Conservation (phyloP, 164 flowering plant species). For the Nymphaea colorata region DNA sequence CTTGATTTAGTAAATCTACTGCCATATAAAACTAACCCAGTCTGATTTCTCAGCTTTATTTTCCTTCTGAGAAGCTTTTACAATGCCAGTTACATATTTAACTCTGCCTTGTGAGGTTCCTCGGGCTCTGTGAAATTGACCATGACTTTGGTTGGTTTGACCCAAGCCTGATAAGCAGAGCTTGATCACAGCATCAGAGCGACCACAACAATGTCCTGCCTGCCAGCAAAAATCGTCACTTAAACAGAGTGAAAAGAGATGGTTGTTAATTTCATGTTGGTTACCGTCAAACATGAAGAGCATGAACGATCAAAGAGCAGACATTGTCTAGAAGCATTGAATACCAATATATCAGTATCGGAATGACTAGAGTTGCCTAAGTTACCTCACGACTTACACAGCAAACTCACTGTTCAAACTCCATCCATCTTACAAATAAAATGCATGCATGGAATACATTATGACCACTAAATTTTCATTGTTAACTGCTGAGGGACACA, state of each 20-base stretch:
- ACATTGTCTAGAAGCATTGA: background rate
- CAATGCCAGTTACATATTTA: background rate
- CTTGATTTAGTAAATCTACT: background rate
- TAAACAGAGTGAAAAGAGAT: background rate
- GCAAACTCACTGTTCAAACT: background rate
- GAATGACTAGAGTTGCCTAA: too few species aligned
- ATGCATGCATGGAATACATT: background rate
- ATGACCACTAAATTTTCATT: too few species aligned
- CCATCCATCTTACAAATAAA: background rate
- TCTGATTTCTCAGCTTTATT: background rate
- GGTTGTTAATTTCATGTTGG: background rate
- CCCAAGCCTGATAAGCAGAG: conserved; percentile 77
- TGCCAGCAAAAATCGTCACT: conserved; percentile 15
- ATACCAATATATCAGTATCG: too few species aligned
- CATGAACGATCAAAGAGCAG: background rate
- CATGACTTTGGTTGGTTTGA: conserved; percentile 62
- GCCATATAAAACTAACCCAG: background rate
- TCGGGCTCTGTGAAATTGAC: conserved; percentile 24
- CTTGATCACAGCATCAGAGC: conserved; percentile 92
- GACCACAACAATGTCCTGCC: conserved; percentile 92
- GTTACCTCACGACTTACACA: background rate
- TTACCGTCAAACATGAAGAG: background rate
- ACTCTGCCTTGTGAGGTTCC: background rate
- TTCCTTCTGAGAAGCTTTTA: background rate
- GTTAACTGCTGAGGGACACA: too few species aligned